Evolutionary conservation across 1,139 yeast genomes (phyloP), one percentile per base, ranked within the genome.

Genomic region (Hyphopichia burtonii): DNA sequence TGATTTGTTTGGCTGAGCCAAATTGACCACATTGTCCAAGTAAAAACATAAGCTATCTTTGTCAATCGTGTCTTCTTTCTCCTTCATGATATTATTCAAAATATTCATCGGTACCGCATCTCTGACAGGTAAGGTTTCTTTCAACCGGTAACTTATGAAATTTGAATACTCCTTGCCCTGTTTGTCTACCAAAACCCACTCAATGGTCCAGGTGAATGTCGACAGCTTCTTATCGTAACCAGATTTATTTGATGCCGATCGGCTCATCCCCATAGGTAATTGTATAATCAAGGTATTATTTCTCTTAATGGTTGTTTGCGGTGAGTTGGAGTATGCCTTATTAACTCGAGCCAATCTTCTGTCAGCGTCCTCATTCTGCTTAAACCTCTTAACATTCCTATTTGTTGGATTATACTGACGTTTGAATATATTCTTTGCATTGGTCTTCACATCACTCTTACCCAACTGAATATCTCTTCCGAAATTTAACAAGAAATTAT

Each of bases 221-320:
- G 81, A 78, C 49, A 72, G 66, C 51, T 78, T 76, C 57, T 82
- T 82, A 54, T 88, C 93, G 73, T 82, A 86, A 2, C 85, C 83
- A 1, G 93, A 78, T 53, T 83, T 85, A 58, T 91, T 91, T 44
- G 69, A 60, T 9, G 60, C 54, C 3, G 89, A 74, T 42, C 96
- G 66, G 20, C 82, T 75, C 96, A 90, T 87, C 0, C 96, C 96
- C 14, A 68, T 64, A 0, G 96, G 96, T 23, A 86, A 59, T 38
- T 65, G 65, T 2, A 73, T 52, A 23, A 70, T 64, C 49, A 73
- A 46, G 2, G 75, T 70, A 45, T 72, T 71, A 32, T 68, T 61
- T 22, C 78, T 46, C 42, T 65, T 68, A 3, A 60, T 52, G 0
- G 50, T 40, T 0, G 65, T 60, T 1, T 52, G 40, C 0, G 72